Evolutionary conservation across 768 basidiomycete genomes (phyloP), one percentile per base, ranked within the genome.

Genomic region (Mycena chlorophos): DNA sequence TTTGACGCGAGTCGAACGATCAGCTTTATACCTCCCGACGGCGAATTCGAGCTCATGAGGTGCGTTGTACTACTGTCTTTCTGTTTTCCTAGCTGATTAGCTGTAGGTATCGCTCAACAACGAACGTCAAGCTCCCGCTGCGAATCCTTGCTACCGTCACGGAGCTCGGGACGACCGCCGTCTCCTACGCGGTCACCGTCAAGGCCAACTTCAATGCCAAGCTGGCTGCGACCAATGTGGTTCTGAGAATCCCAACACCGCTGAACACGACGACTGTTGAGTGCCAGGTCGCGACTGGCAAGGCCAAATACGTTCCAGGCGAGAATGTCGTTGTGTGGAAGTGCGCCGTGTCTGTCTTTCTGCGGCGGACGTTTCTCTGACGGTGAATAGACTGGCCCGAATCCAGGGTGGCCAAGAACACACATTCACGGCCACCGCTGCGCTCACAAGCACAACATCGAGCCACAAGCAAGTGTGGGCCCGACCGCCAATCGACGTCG

Each of bases 311-410:
- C 65, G 89, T 89, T 3, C 96, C 97, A 2, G 91, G 84, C 0
- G 97, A 99, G 73, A 99, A 99, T 61, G 83, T 96, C 26, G 89
- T 98, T 45, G 79, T 98, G 4, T 99, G 97, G 97, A 98, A 98
- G 97, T 97, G 70, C 65, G 96, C 80, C 17, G 3, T 40, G 8
- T 42, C 10, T 25, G n/a, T 29, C 23, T 57, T 42, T 39, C 22
- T 34, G 16, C 34, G 16, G 38, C 42, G 63, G 23, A 47, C 17
- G 14, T 47, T 29, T n/a, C 22, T 55, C 34, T 60, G 30, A 61
- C 48, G 23, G 53, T 2, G 40, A 22, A 19, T 43, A 98, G 96
- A 73, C 86, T 99, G 52, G 87, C 94, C 8, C 80, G 94, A 54
- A 76, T 99, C 52, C 95, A 98, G 71, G 97, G 97, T 43, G 91